Evolutionary conservation across 129 eudicot species (phyloP), one percentile per base, ranked within the genome.

Genomic region (Flaveria ramosissima): DNA sequence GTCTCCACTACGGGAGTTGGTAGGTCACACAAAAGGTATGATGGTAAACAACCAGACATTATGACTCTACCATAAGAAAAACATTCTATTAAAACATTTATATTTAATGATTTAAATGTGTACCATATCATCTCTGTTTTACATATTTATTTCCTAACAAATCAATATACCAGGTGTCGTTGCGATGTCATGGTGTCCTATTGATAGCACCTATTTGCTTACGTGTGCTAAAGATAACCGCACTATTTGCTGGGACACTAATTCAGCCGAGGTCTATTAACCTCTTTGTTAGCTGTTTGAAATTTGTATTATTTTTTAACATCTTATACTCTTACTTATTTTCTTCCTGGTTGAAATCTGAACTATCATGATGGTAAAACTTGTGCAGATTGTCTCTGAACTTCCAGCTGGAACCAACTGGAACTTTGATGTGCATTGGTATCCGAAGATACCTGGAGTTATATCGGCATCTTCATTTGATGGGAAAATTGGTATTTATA

Each of bases 151-250:
- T 67, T 48, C 3, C 71, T 75, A 47, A 55, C 75, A 42, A 68
- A 56, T 32, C 17, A 53, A 56, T 82, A 23, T 65, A 45, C 59
- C 85, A 94, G 99, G 99, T 77, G 99, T 94, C 30, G 92, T 94
- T 81, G 97, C 99, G 11, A 91, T 94, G 99, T 88, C 99, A 56
- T 94, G 99, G 99, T 91, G 99, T 75, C 99, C 99, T 23, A 79
- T 73, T 84, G 99, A 94, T 61, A 91, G 97, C 85, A 91, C 99
- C 53, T 94, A 91, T 75, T 84, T 94, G 85, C 88, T 94, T 68
- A 91, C 99, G 19, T 91, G 99, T 86, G 96, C 90, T 36, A 94
- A 91, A 82, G 99, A 94, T 84, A 91, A 94, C 83, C 99, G 97
- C 62, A 94, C 99, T 47, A 87, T 94, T 60, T 94, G 97, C 85